Conservation (phyloP, 1,284 basidiomycete genomes). For the Tilletia walkeri region DNA sequence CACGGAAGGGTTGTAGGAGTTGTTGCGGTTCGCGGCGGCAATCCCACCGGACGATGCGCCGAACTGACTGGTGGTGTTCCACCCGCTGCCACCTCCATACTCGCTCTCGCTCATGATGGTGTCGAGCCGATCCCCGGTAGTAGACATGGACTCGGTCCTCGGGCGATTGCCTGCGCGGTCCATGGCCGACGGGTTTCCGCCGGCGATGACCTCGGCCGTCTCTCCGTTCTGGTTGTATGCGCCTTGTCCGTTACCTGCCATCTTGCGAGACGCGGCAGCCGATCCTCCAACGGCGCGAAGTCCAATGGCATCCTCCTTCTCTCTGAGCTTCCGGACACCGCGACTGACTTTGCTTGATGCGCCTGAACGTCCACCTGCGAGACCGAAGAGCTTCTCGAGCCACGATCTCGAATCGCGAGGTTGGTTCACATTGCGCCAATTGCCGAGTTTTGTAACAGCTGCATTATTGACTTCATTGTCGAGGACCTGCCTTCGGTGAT, state of each 20-base stretch:
- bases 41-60: constrained; percentile 19
- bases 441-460: constrained; percentile 77
- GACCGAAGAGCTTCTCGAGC: constrained; percentile 73
- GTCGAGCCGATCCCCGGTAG: constrained; percentile 32
- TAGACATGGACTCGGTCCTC: constrained; percentile 35
- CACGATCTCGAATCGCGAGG: constrained; percentile 73
- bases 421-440: constrained; percentile 87
- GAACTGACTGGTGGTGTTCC: background rate
- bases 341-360: constrained; percentile 64
- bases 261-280: constrained; percentile 28
- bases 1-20: constrained; percentile 28
- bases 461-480: constrained; percentile 92
- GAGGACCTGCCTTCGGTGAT: constrained; percentile 78
- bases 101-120: constrained; percentile 48
- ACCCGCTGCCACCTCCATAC: constrained; percentile 26
- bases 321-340: constrained; percentile 80
- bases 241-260: constrained; percentile 8
- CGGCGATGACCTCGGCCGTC: background rate
- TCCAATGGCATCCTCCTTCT: constrained; percentile 67
- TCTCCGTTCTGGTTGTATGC: background rate
- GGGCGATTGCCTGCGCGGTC: background rate
- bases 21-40: constrained; percentile 28
- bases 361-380: constrained; percentile 48
- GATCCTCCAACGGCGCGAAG: constrained; percentile 36
- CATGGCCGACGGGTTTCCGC: background rate